Evolutionary conservation across 768 basidiomycete species (phyloP), one percentile per base, ranked within the genome.

Genomic region (Chiua virens): DNA sequence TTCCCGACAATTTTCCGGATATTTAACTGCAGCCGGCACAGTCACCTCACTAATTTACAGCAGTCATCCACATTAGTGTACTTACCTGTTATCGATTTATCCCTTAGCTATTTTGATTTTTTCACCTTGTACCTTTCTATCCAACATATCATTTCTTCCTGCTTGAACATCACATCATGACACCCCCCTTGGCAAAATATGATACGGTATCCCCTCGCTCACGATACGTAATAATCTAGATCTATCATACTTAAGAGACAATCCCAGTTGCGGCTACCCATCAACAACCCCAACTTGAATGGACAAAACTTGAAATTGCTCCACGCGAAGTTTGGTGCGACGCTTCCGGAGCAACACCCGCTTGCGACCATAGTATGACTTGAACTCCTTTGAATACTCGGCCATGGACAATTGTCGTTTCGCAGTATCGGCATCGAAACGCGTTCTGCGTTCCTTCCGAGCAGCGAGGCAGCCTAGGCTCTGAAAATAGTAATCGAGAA

Each of bases 401-500:
- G 72, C 57, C 18, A 67, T 37, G 9, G 74, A 61, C n/a, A 87
- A 68, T 45, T 80, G 73, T 28, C 96, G 87, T 11, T 79, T 73
- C 3, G 79, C 62, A 5, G 93, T 95, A 61, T 97, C 94, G 15
- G 77, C 73, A 64, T 96, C 88, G 70, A 98, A 98, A 49, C 77
- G 82, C 17, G 82, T 68, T 25, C 93, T 81, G 22, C 97, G 86
- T 41, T 92, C 86, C 67, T 92, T 94, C 22, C 97, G 83, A 18
- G 86, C 72, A 8, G 87, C 83, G 52, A 98, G 79, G 71, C 98
- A 98, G 17, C 92, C 92, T 34, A 99, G 79, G 1, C 85, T 80
- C 66, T 98, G 92, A 68, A 99, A 99, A 74, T 99, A 99, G 68
- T 99, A 98, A 71, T 98, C 96, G 45, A 97, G 81, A 73, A 98